Evolutionary conservation across 148 eudicot species (phyloP), one percentile per base, ranked within the genome.

Genomic region (Beta vulgaris): DNA sequence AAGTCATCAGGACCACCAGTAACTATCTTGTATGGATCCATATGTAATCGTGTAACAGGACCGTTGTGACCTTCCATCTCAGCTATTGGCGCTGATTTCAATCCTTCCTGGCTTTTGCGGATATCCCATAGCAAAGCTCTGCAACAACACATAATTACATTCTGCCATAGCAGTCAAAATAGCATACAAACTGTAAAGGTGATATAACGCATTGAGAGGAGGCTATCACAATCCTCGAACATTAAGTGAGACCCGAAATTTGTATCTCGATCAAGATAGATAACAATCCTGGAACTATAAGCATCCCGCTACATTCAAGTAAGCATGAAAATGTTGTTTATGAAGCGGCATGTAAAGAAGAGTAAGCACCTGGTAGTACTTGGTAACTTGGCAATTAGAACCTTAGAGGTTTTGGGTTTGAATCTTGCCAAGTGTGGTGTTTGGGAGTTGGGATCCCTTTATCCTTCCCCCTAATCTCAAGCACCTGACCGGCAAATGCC

Each of bases 101-200:
- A 69, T 16, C 76, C 74, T 9, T 80, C 85, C 26, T 81, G 49
- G 80, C 71, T 72, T 81, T 70, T 88, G 84, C 97, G 85, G n/a
- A 85, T 46, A 78, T 91, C 97, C 91, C 93, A 91, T 43, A 91
- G 76, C 84, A 79, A 75, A 53, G 88, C 90, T 74, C 93, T 91
- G 89, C 85, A 74, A 83, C 48, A 21, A 53, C 48, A 54, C 18
- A 63, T 26, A 1, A 28, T 48, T 18, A 70, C 13, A 0, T 7
- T 34, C 35, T 13, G 32, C 28, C 32, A 55, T 36, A 60, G 29
- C 46, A 68, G 49, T 19, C 13, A 32, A 7, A 57, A 44, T 57
- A 42, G 31, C 48, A 25, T 23, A 48, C 25, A 54, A 23, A 1
- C 3, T 40, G 29, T 21, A 0, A 1, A 51, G 25, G 10, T 32